Conservation (phyloP, 805 yeast genomes). For the Lachancea meyersii region DNA sequence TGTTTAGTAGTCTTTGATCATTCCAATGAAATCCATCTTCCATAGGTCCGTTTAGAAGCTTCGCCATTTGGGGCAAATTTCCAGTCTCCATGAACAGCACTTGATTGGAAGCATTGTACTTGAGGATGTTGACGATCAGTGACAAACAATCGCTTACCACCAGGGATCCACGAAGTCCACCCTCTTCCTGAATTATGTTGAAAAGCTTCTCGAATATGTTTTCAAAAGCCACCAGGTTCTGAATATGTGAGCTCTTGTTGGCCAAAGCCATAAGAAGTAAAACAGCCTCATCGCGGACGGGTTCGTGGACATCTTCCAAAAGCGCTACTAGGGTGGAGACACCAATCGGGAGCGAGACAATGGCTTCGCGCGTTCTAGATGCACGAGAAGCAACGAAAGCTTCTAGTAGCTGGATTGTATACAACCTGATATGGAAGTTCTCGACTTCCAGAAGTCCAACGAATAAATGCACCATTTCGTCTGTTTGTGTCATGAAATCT, state of each 20-base stretch:
- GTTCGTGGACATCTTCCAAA: conserved; percentile 66
- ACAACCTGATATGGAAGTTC: conserved; percentile 74
- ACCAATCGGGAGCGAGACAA: conserved; percentile 71
- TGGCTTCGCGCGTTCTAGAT: conserved; percentile 60
- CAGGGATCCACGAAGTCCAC: conserved; percentile 81
- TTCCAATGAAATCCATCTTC: conserved; percentile 59
- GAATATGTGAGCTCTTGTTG: conserved; percentile 76
- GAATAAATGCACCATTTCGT: conserved; percentile 37
- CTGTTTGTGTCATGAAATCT: conserved; percentile 75
- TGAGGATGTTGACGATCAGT: conserved; percentile 62
- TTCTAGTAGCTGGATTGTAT: conserved; percentile 78
- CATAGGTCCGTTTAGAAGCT: conserved; percentile 57
- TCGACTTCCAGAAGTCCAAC: conserved; percentile 45
- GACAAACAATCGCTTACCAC: conserved; percentile 89
- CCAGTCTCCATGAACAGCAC: conserved; percentile 81
- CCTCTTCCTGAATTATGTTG: conserved; percentile 75
- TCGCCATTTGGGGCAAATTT: conserved; percentile 60
- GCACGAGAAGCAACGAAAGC: conserved; percentile 78
- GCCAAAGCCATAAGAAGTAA: conserved; percentile 77
- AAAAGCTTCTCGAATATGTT: conserved; percentile 81
- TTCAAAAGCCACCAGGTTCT: conserved; percentile 90
- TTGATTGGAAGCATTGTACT: conserved; percentile 85
- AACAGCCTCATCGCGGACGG: conserved; percentile 82
- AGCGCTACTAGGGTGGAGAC: conserved; percentile 64
- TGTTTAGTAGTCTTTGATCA: conserved; percentile 63